Evolutionary conservation across 1,284 basidiomycete genomes (phyloP).

Genomic region (Pyrrhoderma noxium): DNA sequence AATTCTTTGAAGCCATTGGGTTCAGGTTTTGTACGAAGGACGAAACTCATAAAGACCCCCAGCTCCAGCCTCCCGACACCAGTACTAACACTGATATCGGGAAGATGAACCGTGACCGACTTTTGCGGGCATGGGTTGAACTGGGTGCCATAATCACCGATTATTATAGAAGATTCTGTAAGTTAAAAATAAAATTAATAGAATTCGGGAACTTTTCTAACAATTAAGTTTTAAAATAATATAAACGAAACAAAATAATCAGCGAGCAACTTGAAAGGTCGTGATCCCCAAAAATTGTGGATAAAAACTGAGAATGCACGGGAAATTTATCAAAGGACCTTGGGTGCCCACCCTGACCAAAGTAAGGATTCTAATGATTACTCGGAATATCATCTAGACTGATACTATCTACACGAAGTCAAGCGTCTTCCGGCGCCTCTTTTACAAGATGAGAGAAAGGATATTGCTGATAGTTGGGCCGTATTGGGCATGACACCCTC

Average conservation of each 20-base stretch:
- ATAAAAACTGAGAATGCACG: slow-evolving; percentile 53
- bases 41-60: slow-evolving; percentile 22
- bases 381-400: neutral
- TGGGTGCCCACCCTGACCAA: slow-evolving; percentile 71
- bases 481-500: slow-evolving; percentile 55
- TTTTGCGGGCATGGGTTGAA: slow-evolving; percentile 74
- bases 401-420: slow-evolving; percentile 7
- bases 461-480: slow-evolving; percentile 36
- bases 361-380: slow-evolving; percentile 36
- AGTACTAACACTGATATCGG: slow-evolving; percentile 40
- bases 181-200: slow-evolving; percentile 14
- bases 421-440: slow-evolving; percentile 35
- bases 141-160: slow-evolving; percentile 56
- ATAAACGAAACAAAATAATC: too few species aligned
- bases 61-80: slow-evolving; percentile 45
- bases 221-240: neutral
- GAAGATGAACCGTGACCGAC: slow-evolving; percentile 44
- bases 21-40: slow-evolving; percentile 29
- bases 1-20: slow-evolving; percentile 53
- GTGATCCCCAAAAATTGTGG: slow-evolving; percentile 28
- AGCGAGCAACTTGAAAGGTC: slow-evolving; percentile 37
- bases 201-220: neutral
- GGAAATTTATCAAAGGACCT: slow-evolving; percentile 60
- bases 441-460: slow-evolving; percentile 38
- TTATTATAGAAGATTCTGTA: slow-evolving; percentile 45